Evolutionary conservation across 129 eudicot species (phyloP), one percentile per base, ranked within the genome.

Genomic region (Lactuca saligna): DNA sequence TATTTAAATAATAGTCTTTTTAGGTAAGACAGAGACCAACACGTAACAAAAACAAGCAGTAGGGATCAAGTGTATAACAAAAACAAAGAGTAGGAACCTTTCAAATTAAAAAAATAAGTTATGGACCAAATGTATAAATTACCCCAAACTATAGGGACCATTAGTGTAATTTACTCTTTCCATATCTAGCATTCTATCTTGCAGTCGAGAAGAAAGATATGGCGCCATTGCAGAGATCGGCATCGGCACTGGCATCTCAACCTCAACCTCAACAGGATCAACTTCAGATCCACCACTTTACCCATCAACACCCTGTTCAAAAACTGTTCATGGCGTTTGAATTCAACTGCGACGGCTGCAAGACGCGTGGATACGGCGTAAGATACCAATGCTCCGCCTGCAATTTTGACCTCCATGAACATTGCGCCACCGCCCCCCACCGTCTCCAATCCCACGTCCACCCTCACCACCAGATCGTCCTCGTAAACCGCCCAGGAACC

Each of bases 151-250:
- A n/a, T n/a, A n/a, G n/a, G n/a, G n/a, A n/a, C n/a, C n/a, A n/a
- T n/a, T n/a, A n/a, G n/a, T n/a, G n/a, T n/a, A n/a, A n/a, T n/a
- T n/a, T n/a, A n/a, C n/a, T n/a, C n/a, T n/a, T n/a, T n/a, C 17
- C n/a, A 6, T 57, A 13, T 2, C 31, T 57, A 5, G 8, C 63
- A 58, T 58, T 31, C 66, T 20, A 17, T 13, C n/a, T 65, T 65
- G 11, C 38, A 32, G 9, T 53, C 58, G 48, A 7, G 13, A 46
- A 54, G 12, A 51, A 12, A 39, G 13, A 7, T 1, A 76, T 76
- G 80, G 80, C 80, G 69, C 80, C 80, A 51, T 61, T 76, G 69
- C 70, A 68, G 16, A 68, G 17, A 51, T 39, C 75, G 13, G 39
- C 39, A 11, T n/a, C 73, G 33, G 25, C 2, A 6, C 48, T 25